Evolutionary conservation across 768 basidiomycete species (phyloP), one percentile per base, ranked within the genome.

Genomic region (Porpolomopsis calyptriformis): DNA sequence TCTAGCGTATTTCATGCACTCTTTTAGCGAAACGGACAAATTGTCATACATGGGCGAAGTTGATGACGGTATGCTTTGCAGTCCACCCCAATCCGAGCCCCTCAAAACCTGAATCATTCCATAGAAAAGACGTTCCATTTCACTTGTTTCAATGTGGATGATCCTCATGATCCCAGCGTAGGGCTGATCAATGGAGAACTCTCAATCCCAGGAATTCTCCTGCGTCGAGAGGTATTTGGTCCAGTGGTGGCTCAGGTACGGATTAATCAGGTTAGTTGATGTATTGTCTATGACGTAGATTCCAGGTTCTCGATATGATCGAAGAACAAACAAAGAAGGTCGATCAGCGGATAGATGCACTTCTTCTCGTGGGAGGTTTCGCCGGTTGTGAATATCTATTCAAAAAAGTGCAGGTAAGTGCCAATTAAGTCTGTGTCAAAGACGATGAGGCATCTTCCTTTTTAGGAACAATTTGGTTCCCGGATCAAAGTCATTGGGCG

Each of bases 311-410:
- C 20, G 74, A 77, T 19, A 71, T 90, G 55, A 79, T 91, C 54
- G 85, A 88, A 54, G 80, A 81, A 18, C 88, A 90, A 63, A 67
- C 78, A 42, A 65, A 65, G 51, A 76, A 72, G 59, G 70, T 82
- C 43, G 74, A 82, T 57, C 81, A 85, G 57, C 69, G 68, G 38
- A 76, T 91, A 58, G 79, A 91, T 70, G 89, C 88, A 7, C 65
- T 93, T 43, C 76, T 93, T 53, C 77, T 92, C 56, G 88, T 93
- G 59, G 89, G 89, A 63, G 89, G 89, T 45, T 93, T 93, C 62
- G 82, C 82, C 40, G 85, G 82, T 5, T 84, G 84, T 61, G 82
- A 87, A 59, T 91, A 93, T 62, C 68, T 91, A 52, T 87, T 84
- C 65, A 72, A 77, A 56, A 75, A 78, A 50, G 82, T 91, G 33